Evolutionary conservation across 352 stramenopile genomes (phyloP).

Genomic region (Globisporangium paddicum): DNA sequence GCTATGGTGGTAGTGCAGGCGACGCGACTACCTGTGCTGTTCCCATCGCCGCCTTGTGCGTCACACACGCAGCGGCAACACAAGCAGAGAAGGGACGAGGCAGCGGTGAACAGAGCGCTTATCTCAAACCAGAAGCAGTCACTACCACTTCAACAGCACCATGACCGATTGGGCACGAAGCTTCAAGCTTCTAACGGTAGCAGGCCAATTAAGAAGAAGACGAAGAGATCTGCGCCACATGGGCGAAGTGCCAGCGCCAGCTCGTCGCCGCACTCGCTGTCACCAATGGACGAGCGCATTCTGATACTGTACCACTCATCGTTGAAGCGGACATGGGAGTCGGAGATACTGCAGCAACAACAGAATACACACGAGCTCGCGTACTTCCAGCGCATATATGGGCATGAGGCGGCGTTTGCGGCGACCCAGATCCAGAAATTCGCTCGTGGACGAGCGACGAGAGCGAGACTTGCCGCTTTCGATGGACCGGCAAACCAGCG

Average conservation of each 20-base stretch:
- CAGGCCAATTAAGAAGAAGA: background rate
- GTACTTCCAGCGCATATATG: conserved; percentile 17
- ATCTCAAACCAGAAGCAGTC: background rate
- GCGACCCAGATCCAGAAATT: conserved; percentile 58
- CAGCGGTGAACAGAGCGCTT: background rate
- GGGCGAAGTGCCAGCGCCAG: background rate
- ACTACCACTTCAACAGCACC: background rate
- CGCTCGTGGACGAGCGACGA: conserved; percentile 26
- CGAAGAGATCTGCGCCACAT: background rate
- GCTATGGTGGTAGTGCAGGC: background rate
- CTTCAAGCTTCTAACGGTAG: background rate
- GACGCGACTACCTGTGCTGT: background rate
- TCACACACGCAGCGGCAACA: no score
- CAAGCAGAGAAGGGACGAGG: background rate
- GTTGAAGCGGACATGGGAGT: conserved; percentile 27
- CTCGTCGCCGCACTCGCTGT: conserved; percentile 9
- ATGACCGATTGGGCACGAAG: background rate
- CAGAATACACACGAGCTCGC: background rate
- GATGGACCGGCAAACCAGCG: conserved; percentile 34
- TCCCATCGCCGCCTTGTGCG: background rate
- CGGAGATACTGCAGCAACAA: background rate
- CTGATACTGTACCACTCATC: conserved; percentile 61
- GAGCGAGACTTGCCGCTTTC: conserved; percentile 28
- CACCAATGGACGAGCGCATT: conserved; percentile 49
- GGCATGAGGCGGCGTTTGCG: conserved; percentile 50